Base-by-base conservation (phyloP, 2,329 filamentous ascomycete species). In the Neopestalotiopsis rosae region DNA sequence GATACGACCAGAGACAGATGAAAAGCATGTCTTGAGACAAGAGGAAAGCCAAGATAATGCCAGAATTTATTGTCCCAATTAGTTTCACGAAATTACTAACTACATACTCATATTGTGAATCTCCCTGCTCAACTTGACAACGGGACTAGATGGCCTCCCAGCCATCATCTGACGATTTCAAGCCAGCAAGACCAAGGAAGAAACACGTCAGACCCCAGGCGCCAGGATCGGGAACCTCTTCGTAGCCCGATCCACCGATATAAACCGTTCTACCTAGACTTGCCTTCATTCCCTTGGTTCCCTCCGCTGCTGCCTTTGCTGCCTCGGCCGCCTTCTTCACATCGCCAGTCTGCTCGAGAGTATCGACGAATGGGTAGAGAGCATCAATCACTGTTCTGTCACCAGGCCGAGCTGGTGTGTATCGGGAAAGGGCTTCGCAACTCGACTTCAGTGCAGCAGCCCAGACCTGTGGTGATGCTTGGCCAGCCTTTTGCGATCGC, bases 311-410 rank as follows among this genome's bases (percentile, higher is more conserved):
- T 61, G 90, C 85, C 71, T 88, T 88, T 0, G 94, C 91, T 1
- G 93, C 94, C 74, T 89, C 85, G 0, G 94, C 94, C 7, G 96
- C 95, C 77, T 90, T 85, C 72, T 89, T 87, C 24, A 96, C 79
- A 77, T 93, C 88, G 14, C 88, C 89, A 0, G 90, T 90, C 75
- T 87, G 81, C 6, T 82, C 85, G 2, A 98, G 86, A 3, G 87
- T 88, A 58, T 94, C 88, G 65, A 97, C 91, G 78, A 98, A 99
- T 1, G 96, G 96, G 71, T 93, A 89, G 64, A 99, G 84, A 1
- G 95, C 94, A 81, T 99, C 96, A 42, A 98, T 88, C 45, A 98
- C 83, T 0, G 96, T 99, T 65, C 96, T 88, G 79, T 99, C 96
- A 34, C 96, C 96, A 0, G 92, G 92, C 66, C 91, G 90, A 0